Base-by-base conservation (phyloP, 768 basidiomycete genomes). In the Suillus americanus region DNA sequence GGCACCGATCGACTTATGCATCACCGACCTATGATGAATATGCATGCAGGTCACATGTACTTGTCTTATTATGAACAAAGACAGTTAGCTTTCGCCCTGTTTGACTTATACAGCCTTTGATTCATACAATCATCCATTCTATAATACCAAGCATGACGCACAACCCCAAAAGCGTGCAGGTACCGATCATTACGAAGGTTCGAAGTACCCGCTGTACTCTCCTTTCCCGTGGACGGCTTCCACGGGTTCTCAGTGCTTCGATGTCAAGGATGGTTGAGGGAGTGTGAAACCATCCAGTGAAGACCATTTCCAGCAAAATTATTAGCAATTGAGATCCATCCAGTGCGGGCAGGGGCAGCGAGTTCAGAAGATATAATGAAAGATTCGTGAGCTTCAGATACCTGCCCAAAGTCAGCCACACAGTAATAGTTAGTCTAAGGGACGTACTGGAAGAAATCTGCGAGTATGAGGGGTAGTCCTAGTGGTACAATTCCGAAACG, bases 351-450 rank as follows among this genome's bases (percentile, higher is more conserved):
- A 95, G 72, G 0, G 94, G 93, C 28, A 95, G 80, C 33, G 92
- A 83, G 73, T 96, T 96, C 79, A 95, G 88, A 64, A 94, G 76
- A 73, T 85, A 94, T 2, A 96, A 79, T 3, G 92, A 94, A 38
- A 95, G 74, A n/a, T 88, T 86, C 2, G 91, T 82, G 70, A 86
- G 84, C 40, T 79, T 76, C 65, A 88, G 74, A 65, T 91, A 91
- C 65, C 91, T 90, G 67, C 62, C 13, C 37, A n/a, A 4, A 50
- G 23, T 51, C 5, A 43, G 55, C 12, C 12, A 41, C 10, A 41
- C 10, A 8, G 18, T 20, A 43, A 12, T 20, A 5, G 25, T 41
- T 8, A 38, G 18, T 41, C 18, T 7, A 59, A 23, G 12, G 5
- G n/a, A 81, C 89, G 65, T 68, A 93, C 92, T 82, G 74, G 71